phyloP scores from a whole-genome alignment of 805 yeast species.

The Hagleromyces aurorensis region DNA sequence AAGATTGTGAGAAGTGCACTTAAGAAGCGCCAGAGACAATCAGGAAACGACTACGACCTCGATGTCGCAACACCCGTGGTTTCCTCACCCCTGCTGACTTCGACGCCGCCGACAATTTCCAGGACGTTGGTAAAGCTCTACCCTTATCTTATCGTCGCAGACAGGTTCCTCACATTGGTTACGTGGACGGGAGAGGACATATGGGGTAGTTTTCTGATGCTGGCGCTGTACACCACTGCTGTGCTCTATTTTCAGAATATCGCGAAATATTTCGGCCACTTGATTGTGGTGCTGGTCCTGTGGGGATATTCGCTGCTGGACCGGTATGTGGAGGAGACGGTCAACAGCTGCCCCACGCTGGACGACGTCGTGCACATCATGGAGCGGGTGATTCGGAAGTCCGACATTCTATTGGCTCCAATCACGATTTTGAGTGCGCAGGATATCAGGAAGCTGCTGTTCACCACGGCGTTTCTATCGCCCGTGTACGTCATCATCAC shows the following conservation, averaged over 20 bases:
- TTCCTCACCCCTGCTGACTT: conserved; percentile 74
- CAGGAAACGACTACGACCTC: conserved; percentile 6
- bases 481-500: conserved; percentile 74
- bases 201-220: conserved; percentile 60
- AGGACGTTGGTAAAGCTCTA: conserved; percentile 75
- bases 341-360: conserved; percentile 65
- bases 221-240: conserved; percentile 39
- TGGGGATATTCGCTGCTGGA: conserved; percentile 54
- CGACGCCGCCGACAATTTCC: conserved; percentile 88
- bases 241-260: conserved; percentile 76
- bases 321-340: conserved; percentile 47
- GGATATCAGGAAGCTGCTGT: conserved; percentile 70
- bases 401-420: conserved; percentile 76
- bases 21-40: conserved; percentile 13
- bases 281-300: conserved; percentile 54
- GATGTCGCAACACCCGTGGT: conserved; percentile 12
- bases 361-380: conserved; percentile 79
- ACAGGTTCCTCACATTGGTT: conserved; percentile 58
- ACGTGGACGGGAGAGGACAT: conserved; percentile 90
- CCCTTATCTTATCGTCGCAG: conserved; percentile 72
- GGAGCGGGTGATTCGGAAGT: conserved; percentile 64
- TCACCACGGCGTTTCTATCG: conserved; percentile 78
- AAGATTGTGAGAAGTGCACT: conserved; percentile 22
- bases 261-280: conserved; percentile 75
- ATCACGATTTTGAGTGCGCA: conserved; percentile 68